Evolutionary conservation across 257 asterid genomes (phyloP).

Genomic region (Anisodus acutangulus): DNA sequence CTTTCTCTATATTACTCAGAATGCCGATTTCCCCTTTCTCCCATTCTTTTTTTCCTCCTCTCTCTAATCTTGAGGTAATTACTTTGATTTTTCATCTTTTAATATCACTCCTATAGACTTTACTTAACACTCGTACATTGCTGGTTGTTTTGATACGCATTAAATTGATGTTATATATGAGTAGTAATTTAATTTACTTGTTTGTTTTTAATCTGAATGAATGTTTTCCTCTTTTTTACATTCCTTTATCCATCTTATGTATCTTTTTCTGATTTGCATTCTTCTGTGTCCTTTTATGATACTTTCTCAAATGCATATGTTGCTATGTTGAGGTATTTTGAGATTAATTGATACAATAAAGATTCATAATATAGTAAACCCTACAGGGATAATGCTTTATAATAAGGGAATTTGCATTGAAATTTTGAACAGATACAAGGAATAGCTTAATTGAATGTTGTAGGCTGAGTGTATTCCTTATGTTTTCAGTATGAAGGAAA

Average conservation of each 20-base stretch:
- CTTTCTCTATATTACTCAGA: too few relatives aligned
- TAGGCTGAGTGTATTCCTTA: too few relatives aligned
- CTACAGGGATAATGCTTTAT: too few relatives aligned
- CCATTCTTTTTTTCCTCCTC: too few relatives aligned
- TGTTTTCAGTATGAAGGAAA: too few relatives aligned
- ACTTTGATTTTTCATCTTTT: not conserved
- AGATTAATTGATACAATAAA: not conserved
- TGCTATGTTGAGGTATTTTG: not conserved
- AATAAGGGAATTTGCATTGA: too few relatives aligned
- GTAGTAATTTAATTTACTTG: too few relatives aligned
- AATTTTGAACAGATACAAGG: too few relatives aligned
- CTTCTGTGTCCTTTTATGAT: not conserved
- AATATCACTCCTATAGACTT: not conserved
- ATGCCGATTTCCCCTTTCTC: too few relatives aligned
- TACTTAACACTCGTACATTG: not conserved
- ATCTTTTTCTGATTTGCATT: not conserved
- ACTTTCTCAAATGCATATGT: not conserved
- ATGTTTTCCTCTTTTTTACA: not conserved
- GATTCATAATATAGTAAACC: not conserved
- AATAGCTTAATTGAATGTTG: too few relatives aligned
- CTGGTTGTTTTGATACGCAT: not conserved
- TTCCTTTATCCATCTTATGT: not conserved
- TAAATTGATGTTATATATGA: not conserved
- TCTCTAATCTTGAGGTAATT: not conserved
- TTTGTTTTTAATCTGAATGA: not conserved